phyloP scores from a whole-genome alignment of 2,329 filamentous ascomycete species.

The Hymenoscyphus repandus region DNA sequence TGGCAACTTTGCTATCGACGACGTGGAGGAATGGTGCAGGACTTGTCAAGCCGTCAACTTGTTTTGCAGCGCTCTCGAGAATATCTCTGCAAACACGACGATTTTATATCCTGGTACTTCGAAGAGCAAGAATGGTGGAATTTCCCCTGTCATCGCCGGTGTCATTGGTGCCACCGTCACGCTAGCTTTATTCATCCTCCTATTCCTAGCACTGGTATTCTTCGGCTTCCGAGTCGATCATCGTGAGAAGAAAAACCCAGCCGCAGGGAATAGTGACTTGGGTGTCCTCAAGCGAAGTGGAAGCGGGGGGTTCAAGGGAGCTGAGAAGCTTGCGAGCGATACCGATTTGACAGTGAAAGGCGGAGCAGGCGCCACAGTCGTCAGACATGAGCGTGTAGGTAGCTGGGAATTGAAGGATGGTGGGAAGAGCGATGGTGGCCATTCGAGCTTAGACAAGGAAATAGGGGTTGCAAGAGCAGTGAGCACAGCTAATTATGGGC shows the following conservation, averaged over 20 bases:
- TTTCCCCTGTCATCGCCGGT: conserved; percentile 22
- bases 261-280: conserved; percentile 2
- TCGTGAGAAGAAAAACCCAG: conserved; percentile 2
- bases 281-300: conserved; percentile 12
- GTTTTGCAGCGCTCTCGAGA: conserved; percentile 25
- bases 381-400: conserved; percentile 29
- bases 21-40: conserved; percentile 26
- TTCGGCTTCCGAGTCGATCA: conserved; percentile 24
- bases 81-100: background rate
- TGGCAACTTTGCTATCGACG: conserved; percentile 17
- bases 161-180: conserved; percentile 29
- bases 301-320: conserved; percentile 30
- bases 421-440: background rate
- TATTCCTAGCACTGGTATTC: conserved; percentile 11
- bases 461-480: conserved; percentile 14
- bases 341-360: conserved; percentile 25
- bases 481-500: conserved; percentile 20
- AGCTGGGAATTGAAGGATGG: conserved; percentile 31
- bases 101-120: background rate
- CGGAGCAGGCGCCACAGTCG: conserved; percentile 18
- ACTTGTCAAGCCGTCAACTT: conserved; percentile 19
- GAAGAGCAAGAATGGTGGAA: background rate
- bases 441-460: conserved; percentile 20
- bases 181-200: conserved; percentile 16
- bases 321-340: conserved; percentile 28